Evolutionary conservation across 768 basidiomycete species (phyloP).

Genomic region (Tricholomella constricta): DNA sequence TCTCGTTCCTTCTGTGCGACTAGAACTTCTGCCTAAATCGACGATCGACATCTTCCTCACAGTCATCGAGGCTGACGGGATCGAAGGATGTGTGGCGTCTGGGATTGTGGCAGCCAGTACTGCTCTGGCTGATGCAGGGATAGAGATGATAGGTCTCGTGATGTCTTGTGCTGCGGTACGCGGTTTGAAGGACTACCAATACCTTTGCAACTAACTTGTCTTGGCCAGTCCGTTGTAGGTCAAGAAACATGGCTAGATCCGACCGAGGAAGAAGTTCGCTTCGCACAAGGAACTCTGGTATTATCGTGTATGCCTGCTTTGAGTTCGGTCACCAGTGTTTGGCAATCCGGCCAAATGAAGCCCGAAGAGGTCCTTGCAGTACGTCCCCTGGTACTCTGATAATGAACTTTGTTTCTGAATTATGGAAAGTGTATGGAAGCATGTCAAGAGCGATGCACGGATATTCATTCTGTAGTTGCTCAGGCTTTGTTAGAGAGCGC

Average conservation of each 20-base stretch:
- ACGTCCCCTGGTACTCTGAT: constrained; percentile 25
- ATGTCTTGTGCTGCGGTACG: constrained; percentile 79
- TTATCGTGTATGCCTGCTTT: constrained; percentile 89
- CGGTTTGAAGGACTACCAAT: neutral
- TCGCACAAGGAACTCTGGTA: constrained; percentile 67
- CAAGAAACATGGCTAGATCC: constrained; percentile 80
- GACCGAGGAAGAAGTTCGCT: constrained; percentile 61
- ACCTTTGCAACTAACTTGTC: constrained; percentile 2
- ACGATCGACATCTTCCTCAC: constrained; percentile 90
- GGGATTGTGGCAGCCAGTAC: constrained; percentile 87
- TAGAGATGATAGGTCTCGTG: constrained; percentile 89
- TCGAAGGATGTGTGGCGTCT: constrained; percentile 86
- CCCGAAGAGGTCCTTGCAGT: constrained; percentile 58
- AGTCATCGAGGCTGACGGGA: constrained; percentile 88
- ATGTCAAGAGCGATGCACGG: constrained; percentile 70
- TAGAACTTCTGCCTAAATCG: constrained; percentile 93
- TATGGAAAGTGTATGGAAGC: constrained; percentile 62
- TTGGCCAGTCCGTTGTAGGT: constrained; percentile 55
- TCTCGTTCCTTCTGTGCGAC: constrained; percentile 77
- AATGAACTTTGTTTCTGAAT: neutral
- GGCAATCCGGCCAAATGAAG: constrained; percentile 75
- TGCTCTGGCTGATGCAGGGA: constrained; percentile 90
- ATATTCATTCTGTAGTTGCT: constrained; percentile 75
- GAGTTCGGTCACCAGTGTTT: constrained; percentile 78
- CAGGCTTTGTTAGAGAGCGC: constrained; percentile 60